A percentile compares a stretch with the other conserved stretches of the same genome.
Conservation (phyloP, 495 filamentous ascomycete species). For the Xylaria acuta region DNA sequence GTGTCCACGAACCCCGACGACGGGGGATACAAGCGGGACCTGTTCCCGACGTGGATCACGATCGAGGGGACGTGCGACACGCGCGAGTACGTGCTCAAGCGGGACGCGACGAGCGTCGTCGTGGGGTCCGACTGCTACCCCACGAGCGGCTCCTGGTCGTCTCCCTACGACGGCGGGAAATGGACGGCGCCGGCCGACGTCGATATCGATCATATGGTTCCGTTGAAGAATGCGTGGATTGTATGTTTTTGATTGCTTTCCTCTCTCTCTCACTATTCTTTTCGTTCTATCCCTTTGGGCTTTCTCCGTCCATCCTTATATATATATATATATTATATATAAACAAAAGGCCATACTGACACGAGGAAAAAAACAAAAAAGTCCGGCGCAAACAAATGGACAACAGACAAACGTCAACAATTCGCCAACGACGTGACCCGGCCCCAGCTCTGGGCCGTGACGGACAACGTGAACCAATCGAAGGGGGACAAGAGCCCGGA, state of each 20-base stretch:
- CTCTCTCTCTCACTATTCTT: neutral
- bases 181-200: conserved; percentile 71
- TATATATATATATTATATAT: too few species aligned
- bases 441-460: conserved; percentile 77
- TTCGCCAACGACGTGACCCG: conserved; percentile 76
- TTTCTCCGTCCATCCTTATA: too few species aligned
- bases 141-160: conserved; percentile 66
- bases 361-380: conserved; percentile 32
- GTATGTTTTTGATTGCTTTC: conserved; percentile 41
- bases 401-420: conserved; percentile 63
- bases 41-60: conserved; percentile 74
- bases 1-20: conserved; percentile 60
- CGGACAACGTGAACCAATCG: conserved; percentile 71
- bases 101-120: conserved; percentile 67
- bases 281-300: too few species aligned
- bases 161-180: conserved; percentile 71
- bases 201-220: conserved; percentile 80
- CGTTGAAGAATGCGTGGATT: conserved; percentile 76
- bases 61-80: conserved; percentile 67
- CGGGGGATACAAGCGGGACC: conserved; percentile 62
- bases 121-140: conserved; percentile 59
- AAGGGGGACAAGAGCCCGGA: conserved; percentile 76
- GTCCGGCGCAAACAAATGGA: conserved; percentile 64
- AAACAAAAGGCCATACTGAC: too few species aligned
- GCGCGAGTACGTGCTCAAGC: conserved; percentile 68